A percentile compares a stretch with the other conserved stretches of the same genome.
phyloP scores from a whole-genome alignment of 768 basidiomycete genomes.

The Tylopilus intermedius region DNA sequence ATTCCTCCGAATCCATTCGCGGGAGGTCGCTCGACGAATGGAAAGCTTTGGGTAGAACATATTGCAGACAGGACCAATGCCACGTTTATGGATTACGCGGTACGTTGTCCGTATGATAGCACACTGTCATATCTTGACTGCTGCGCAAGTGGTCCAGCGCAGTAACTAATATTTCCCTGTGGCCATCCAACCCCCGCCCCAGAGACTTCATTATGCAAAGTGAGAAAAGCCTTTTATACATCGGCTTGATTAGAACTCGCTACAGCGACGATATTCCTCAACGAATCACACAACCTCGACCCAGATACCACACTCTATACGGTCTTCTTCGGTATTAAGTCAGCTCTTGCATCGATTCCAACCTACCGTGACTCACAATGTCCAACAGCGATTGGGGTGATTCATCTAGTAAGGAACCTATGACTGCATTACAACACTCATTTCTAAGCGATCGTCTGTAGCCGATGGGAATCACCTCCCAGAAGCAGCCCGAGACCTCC shows the following conservation, averaged over 20 bases:
- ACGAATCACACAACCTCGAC: slow-evolving; percentile 41
- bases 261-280: slow-evolving; percentile 40
- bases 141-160: slow-evolving; percentile 34
- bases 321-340: slow-evolving; percentile 56
- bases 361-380: not conserved
- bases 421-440: not conserved
- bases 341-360: slow-evolving; percentile 8
- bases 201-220: slow-evolving; percentile 48
- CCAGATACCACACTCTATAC: slow-evolving; percentile 46
- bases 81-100: slow-evolving; percentile 47
- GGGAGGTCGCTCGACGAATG: slow-evolving; percentile 49
- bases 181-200: slow-evolving; percentile 46
- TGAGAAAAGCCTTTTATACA: slow-evolving; percentile 12
- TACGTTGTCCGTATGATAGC: slow-evolving; percentile 18
- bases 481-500: slow-evolving; percentile 39
- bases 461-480: slow-evolving; percentile 45
- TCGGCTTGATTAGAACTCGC: not conserved
- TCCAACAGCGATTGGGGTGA: slow-evolving; percentile 39
- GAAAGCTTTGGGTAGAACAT: slow-evolving; percentile 46
- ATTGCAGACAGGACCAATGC: slow-evolving; percentile 39
- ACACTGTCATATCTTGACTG: not conserved
- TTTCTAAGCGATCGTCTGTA: slow-evolving; percentile 5
- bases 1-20: slow-evolving; percentile 41
- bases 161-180: slow-evolving; percentile 43
- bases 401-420: slow-evolving; percentile 32